A percentile compares a stretch with the other conserved stretches of the same genome.
Evolutionary conservation across 2,329 filamentous ascomycete species (phyloP).

Genomic region (Penicillium crustosum): DNA sequence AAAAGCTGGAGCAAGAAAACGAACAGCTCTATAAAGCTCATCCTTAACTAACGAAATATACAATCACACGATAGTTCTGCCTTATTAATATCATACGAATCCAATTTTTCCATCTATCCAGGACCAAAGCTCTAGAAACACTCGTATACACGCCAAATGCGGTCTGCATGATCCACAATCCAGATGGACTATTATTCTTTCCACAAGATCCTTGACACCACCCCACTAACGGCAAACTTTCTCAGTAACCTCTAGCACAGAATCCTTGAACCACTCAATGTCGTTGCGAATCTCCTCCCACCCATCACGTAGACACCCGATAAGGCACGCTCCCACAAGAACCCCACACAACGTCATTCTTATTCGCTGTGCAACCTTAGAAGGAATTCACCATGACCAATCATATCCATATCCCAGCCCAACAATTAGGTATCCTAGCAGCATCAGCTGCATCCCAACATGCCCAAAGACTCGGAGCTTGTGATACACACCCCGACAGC

Average conservation of each 20-base stretch:
- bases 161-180: slow-evolving; percentile 21
- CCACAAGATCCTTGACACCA: neutral
- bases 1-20: neutral
- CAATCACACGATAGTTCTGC: slow-evolving; percentile 6
- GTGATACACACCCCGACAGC: slow-evolving; percentile 27
- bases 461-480: slow-evolving; percentile 16
- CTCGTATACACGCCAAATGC: slow-evolving; percentile 16
- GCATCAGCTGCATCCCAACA: slow-evolving; percentile 16
- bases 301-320: neutral
- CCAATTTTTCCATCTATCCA: slow-evolving; percentile 21
- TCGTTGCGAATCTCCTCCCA: neutral
- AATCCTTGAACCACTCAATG: neutral
- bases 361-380: slow-evolving; percentile 18
- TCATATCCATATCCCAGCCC: slow-evolving; percentile 22
- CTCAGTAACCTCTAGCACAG: neutral
- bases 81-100: slow-evolving; percentile 34
- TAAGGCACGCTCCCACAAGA: slow-evolving; percentile 19
- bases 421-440: too few relatives aligned
- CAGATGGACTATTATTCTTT: too few relatives aligned
- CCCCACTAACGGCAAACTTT: neutral
- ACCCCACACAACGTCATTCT: slow-evolving; percentile 35
- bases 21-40: neutral
- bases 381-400: slow-evolving; percentile 26
- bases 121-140: slow-evolving; percentile 20
- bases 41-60: neutral